Evolutionary conservation across 73 alveolate species (phyloP), one percentile per base, ranked within the genome.

Genomic region (Paramecium tetraurelia): DNA sequence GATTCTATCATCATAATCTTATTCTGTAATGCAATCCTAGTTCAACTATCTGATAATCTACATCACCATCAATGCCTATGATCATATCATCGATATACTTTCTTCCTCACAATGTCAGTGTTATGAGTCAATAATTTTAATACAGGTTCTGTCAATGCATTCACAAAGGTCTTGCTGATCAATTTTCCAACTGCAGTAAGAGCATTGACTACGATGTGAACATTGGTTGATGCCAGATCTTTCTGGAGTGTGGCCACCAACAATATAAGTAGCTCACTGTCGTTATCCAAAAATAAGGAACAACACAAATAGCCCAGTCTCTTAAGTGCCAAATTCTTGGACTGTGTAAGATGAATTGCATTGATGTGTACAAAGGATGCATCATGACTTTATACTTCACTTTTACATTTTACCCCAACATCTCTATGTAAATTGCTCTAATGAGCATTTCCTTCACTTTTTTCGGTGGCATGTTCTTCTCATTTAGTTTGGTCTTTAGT

Each of bases 341-440:
- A 98, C 93, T 98, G 98, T 16, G 99, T 97, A 92, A 98, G 96
- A 94, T 99, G 97, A 68, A 99, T 99, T 27, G 99, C 99, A 85
- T 97, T 98, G 50, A 99, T 97, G 93, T 99, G 99, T 20, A 99
- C 98, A 93, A 99, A 99, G 36, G 99, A 93, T 8, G 99, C 99
- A 85, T 99, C 99, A 86, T 98, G 99, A 20, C 99, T 80, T 38
- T 38, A 24, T 80, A 35, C 16, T 53, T 53, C 69, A 18, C 20
- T 29, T 41, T 33, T 80, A 44, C 6, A 44, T 44, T 0, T 41
- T 80, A 80, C 90, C 94, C 99, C 24, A 99, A 95, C 99, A 99
- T 99, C 92, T 99, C 99, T 16, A 98, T 97, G 88, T 99, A 99
- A 43, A 99, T 97, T 7, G 99, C 99, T 48, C 99, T 96, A 16